Conservation (phyloP, 2,329 filamentous ascomycete species). For the Xylariales sp. region DNA sequence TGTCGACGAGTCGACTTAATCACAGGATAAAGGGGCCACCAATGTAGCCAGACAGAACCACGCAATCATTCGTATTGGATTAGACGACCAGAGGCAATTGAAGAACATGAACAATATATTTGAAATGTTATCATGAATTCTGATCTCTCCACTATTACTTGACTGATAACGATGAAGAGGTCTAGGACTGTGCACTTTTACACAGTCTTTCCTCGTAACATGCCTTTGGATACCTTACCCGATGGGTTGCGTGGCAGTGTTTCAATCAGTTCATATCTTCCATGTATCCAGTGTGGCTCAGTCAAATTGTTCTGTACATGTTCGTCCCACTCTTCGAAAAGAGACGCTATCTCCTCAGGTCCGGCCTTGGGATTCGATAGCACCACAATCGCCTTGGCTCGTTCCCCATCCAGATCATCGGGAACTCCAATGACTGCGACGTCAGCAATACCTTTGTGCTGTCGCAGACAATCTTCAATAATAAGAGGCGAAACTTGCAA, state of each 20-base stretch:
- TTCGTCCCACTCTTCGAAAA: slow-evolving; percentile 48
- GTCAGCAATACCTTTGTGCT: neutral
- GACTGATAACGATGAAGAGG: neutral
- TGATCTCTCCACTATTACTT: no score
- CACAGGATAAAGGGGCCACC: no score
- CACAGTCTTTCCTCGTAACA: neutral
- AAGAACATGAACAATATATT: no score
- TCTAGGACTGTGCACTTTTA: neutral
- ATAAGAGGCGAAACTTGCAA: neutral
- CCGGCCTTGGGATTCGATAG: slow-evolving; percentile 15
- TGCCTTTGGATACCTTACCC: slow-evolving; percentile 1
- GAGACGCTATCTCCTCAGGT: slow-evolving; percentile 52
- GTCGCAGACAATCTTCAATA: slow-evolving; percentile 2
- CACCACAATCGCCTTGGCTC: neutral
- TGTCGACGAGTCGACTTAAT: no score
- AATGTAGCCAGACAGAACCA: no score
- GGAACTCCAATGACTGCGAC: slow-evolving; percentile 2
- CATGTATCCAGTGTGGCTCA: slow-evolving; percentile 2
- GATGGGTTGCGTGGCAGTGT: neutral
- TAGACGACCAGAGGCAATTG: no score
- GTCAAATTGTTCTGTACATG: slow-evolving; percentile 36
- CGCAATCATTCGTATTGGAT: no score
- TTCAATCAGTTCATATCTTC: neutral
- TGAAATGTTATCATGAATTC: no score
- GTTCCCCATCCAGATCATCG: slow-evolving; percentile 1